These are phyloP conservation scores for Kodamaea plutei DNA, from an alignment of 1,139 yeast species.

Conservation along the genomic window DNA sequence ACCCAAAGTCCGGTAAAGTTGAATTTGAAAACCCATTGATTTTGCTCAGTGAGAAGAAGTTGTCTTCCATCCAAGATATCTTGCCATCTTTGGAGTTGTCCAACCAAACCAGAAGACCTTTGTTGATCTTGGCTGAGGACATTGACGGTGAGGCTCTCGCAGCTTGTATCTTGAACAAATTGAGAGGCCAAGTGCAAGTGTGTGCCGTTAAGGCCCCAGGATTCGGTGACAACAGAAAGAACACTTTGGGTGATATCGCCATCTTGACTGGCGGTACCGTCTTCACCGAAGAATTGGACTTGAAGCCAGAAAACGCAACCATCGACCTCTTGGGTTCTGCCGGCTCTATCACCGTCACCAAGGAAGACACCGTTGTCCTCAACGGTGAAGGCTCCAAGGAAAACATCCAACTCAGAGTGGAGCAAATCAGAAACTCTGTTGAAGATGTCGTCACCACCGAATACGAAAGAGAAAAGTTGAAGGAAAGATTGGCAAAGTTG, in stretches of 20 bases:
- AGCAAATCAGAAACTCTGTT: constrained; percentile 87
- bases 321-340: constrained; percentile 89
- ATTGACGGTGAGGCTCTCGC: constrained; percentile 98
- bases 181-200: constrained; percentile 98
- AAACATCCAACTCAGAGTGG: constrained; percentile 85
- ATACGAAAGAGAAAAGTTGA: constrained; percentile 95
- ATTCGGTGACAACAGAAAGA: constrained; percentile 98
- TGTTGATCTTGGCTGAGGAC: constrained; percentile 93
- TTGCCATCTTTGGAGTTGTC: constrained; percentile 93
- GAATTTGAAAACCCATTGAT: constrained; percentile 95
- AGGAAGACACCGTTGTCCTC: constrained; percentile 93
- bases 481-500: constrained; percentile 96
- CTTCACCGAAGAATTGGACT: constrained; percentile 95
- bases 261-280: constrained; percentile 97
- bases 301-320: constrained; percentile 96
- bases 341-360: constrained; percentile 90
- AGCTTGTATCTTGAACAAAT: constrained; percentile 96
- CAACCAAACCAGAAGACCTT: constrained; percentile 92
- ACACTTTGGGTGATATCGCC: constrained; percentile 95
- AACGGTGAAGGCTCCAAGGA: constrained; percentile 96
- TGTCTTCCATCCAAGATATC: constrained; percentile 87
- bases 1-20: constrained; percentile 93
- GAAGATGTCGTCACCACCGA: constrained; percentile 78
- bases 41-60: constrained; percentile 89
- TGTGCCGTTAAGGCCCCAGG: constrained; percentile 99